These are phyloP conservation scores for Polytrichum formosum DNA, from an alignment of 225 moss, liverwort and hornwort genomes.

Conservation along the genomic window DNA sequence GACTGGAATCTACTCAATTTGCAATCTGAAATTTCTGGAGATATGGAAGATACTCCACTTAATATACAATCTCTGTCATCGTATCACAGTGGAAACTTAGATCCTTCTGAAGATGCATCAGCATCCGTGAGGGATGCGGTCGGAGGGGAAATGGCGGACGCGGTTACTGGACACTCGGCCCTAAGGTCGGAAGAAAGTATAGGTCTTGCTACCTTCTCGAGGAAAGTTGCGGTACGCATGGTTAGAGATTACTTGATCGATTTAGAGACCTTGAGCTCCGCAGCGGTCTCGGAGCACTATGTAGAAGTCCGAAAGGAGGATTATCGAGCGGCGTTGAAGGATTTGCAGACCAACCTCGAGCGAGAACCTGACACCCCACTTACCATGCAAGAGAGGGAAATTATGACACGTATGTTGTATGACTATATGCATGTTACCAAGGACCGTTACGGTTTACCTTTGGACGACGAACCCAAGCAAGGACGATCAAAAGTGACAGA, in stretches of 20 bases:
- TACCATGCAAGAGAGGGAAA: conserved; percentile 31
- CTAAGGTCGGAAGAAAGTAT: background rate
- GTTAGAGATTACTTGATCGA: conserved; percentile 36
- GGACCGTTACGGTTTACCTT: conserved; percentile 20
- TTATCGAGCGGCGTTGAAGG: conserved; percentile 23
- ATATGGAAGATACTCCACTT: too few species aligned
- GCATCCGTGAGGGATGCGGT: too few species aligned
- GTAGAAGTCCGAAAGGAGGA: conserved; percentile 20
- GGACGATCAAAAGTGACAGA: background rate
- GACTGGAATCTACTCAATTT: too few species aligned
- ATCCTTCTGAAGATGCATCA: too few species aligned
- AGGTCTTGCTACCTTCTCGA: conserved; percentile 28
- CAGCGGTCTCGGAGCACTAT: background rate
- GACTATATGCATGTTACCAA: conserved; percentile 35
- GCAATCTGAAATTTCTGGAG: too few species aligned
- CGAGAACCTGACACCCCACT: conserved; percentile 23
- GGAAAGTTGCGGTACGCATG: conserved; percentile 51
- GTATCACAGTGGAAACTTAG: too few species aligned
- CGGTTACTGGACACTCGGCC: too few species aligned
- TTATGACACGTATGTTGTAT: conserved; percentile 39
- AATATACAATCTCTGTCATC: too few species aligned
- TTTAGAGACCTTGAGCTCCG: conserved; percentile 23
- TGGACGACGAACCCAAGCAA: too few species aligned
- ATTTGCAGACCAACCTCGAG: conserved; percentile 13
- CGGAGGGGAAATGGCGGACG: too few species aligned